Evolutionary conservation across 306 rosid species (phyloP).

Genomic region (Hylodesmum podocarpum): DNA sequence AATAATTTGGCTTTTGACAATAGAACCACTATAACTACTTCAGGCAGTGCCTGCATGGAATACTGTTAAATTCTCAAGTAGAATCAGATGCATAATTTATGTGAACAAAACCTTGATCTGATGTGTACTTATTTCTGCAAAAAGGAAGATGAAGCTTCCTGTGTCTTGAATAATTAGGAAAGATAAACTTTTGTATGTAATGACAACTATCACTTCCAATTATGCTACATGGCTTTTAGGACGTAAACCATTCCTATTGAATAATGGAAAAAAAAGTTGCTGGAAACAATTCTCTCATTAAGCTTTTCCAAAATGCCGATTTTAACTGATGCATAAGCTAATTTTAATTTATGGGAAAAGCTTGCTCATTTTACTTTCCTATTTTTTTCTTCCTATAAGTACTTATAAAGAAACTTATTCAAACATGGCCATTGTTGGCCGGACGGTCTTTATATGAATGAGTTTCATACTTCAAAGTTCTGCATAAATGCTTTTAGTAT

Average conservation of each 20-base stretch:
- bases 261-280: background rate
- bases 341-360: too few species aligned
- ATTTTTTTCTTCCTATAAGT: too few species aligned
- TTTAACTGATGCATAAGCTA: too few species aligned
- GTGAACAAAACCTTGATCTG: background rate
- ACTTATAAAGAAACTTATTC: too few species aligned
- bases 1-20: background rate
- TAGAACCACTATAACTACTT: background rate
- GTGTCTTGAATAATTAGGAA: background rate
- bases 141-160: background rate
- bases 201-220: background rate
- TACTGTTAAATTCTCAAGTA: background rate
- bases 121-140: background rate
- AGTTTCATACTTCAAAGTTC: background rate
- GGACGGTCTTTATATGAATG: background rate
- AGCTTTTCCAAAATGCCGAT: too few species aligned
- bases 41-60: background rate
- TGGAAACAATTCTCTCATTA: background rate
- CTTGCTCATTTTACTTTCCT: too few species aligned
- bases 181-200: background rate
- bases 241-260: background rate
- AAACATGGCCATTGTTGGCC: background rate
- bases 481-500: background rate
- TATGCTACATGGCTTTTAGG: background rate
- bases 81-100: background rate